Evolutionary conservation across 2,329 filamentous ascomycete genomes (phyloP), one percentile per base, ranked within the genome.

Genomic region (Ambrosiella xylebori): DNA sequence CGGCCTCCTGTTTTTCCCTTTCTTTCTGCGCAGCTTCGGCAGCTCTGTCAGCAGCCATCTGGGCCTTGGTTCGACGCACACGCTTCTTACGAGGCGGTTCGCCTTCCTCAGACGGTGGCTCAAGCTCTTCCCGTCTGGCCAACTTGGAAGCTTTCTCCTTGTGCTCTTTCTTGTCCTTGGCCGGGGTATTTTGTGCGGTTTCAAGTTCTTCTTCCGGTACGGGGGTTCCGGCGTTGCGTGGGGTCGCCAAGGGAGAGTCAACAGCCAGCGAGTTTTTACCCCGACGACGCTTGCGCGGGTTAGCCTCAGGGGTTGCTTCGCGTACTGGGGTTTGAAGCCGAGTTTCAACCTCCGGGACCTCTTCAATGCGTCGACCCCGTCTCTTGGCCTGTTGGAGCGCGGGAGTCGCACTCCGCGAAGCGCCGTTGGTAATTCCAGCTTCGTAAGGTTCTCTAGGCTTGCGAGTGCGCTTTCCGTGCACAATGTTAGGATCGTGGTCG

Each of bases 331-430:
- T 70, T 69, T 61, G 70, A 69, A 61, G 67, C 69, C 8, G 66
- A 6, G 66, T 62, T 15, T 59, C 63, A 44, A 64, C 67, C 57
- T 63, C 66, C 27, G 27, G 27, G 27, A 27, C 27, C 38, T 65
- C 67, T 57, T 65, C 68, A 35, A 68, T 67, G 36, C 68, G 65
- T 27, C 69, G 67, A 41, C 65, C 64, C n/a, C 59, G 59, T 11
- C 59, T 54, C 39, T 58, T 60, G 13, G 50, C 36, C 6, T 67
- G 64, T 2, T 66, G 64, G 6, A 64, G 68, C 7, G 65, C 71
- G 1, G 78, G 78, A 11, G 76, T 80, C 2, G 73, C 73, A 59
- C 74, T 72, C 61, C 77, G 73, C 63, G 77, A 79, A 56, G 69
- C 67, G 45, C 76, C 73, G 57, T 72, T 71, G 19, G 19, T 35